phyloP scores from a whole-genome alignment of 2,329 filamentous ascomycete species.

The Diplodia sapinea region DNA sequence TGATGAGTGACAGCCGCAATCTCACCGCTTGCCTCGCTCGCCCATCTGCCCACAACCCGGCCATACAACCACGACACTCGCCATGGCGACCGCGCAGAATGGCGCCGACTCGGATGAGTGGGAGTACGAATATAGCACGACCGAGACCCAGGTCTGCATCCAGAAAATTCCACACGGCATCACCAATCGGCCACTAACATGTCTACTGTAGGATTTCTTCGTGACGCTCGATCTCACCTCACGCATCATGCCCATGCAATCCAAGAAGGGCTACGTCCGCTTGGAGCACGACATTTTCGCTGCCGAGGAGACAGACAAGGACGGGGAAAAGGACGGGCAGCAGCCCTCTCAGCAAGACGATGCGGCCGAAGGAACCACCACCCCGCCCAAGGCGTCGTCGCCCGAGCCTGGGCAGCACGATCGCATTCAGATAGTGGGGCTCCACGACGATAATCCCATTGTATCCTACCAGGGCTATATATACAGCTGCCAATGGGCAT shows the following conservation, averaged over 20 bases:
- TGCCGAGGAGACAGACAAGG: constrained; percentile 11
- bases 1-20: constrained; percentile 4
- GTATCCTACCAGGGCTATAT: constrained; percentile 79
- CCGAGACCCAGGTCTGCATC: constrained; percentile 57
- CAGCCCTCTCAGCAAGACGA: background rate
- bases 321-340: background rate
- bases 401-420: constrained; percentile 28
- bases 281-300: constrained; percentile 27
- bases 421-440: constrained; percentile 77
- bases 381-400: constrained; percentile 21
- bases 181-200: background rate
- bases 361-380: constrained; percentile 1
- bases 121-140: constrained; percentile 65
- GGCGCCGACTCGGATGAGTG: constrained; percentile 54
- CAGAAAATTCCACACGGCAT: constrained; percentile 18
- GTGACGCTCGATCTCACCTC: constrained; percentile 64
- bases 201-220: constrained; percentile 58
- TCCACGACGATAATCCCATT: constrained; percentile 77
- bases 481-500: constrained; percentile 80
- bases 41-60: background rate
- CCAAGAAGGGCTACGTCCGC: constrained; percentile 17
- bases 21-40: background rate
- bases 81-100: constrained; percentile 21
- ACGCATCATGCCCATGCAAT: constrained; percentile 38
- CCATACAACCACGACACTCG: background rate